Evolutionary conservation across 1,284 basidiomycete genomes (phyloP), one percentile per base, ranked within the genome.

Genomic region (Puccinia coronata): DNA sequence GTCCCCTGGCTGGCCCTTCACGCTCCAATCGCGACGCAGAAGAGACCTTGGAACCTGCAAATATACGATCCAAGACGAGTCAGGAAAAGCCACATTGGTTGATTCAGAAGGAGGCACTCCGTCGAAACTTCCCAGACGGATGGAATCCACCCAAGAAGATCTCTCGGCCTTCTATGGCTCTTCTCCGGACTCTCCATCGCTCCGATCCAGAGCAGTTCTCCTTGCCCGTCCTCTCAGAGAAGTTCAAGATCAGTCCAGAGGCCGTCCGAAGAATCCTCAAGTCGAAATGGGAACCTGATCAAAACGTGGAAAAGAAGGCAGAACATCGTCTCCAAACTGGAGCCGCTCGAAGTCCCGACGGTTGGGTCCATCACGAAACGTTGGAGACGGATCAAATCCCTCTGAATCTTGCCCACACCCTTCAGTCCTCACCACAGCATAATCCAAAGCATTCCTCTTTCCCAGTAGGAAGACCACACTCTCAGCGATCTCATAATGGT

Each of bases 141-240:
- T 97, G 95, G 95, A 88, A 89, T 72, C 95, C 95, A 11, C 92
- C 92, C 67, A 92, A 91, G 84, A 95, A 93, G 86, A 87, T 97
- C 77, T 94, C 93, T n/a, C 90, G 92, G 82, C 92, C 94, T 82
- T 93, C 94, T 41, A 97, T 97, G 94, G 92, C 92, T 81, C 91
- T 91, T 41, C 85, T 97, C 82, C 91, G 93, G 51, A 88, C 90
- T 72, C 88, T 97, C 82, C 90, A 96, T 86, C 86, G 87, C 53
- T 86, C 91, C 67, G 91, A 96, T 85, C 92, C 92, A 4, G 88
- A 88, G 71, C 89, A 87, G 47, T 95, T 92, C 87, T 89, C 89
- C 36, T 92, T 91, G 20, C 89, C 91, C 25, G 87, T 91, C 0
- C 90, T 97, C 23, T 91, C 93, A 28, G 89, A 91, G 82, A 90